A percentile compares a stretch with the other conserved stretches of the same genome.
Evolutionary conservation across 345 rosid species (phyloP).

Genomic region (Melaleuca quinquenervia): DNA sequence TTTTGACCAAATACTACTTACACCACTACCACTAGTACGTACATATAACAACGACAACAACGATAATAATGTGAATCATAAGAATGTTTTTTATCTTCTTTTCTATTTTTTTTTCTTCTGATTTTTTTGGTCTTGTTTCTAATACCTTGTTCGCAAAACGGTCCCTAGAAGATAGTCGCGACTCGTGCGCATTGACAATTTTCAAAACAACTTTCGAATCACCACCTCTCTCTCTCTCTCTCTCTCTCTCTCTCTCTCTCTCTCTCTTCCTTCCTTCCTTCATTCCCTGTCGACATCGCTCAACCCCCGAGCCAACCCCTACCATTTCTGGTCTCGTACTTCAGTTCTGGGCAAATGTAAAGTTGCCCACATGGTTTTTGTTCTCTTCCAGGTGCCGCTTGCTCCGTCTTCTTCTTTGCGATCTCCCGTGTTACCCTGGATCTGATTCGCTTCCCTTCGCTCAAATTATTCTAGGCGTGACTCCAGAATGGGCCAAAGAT

Average conservation of each 20-base stretch:
- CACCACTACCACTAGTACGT: too few species aligned
- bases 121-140: background rate
- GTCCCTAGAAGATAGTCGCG: background rate
- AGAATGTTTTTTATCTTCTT: background rate
- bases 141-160: background rate
- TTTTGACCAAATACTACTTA: background rate
- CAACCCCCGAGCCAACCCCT: background rate
- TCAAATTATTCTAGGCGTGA: background rate
- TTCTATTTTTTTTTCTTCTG: background rate
- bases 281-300: background rate
- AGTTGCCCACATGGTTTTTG: background rate
- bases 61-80: background rate
- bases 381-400: background rate
- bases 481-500: background rate
- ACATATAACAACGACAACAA: too few species aligned
- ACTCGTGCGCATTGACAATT: background rate
- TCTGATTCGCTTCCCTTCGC: background rate
- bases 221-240: background rate
- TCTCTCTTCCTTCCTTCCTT: background rate
- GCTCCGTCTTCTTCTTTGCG: background rate
- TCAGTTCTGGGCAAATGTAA: background rate
- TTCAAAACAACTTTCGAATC: background rate
- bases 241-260: background rate
- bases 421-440: background rate
- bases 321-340: background rate